Conservation (phyloP, 352 stramenopile species). For the Pythium plurisporium region DNA sequence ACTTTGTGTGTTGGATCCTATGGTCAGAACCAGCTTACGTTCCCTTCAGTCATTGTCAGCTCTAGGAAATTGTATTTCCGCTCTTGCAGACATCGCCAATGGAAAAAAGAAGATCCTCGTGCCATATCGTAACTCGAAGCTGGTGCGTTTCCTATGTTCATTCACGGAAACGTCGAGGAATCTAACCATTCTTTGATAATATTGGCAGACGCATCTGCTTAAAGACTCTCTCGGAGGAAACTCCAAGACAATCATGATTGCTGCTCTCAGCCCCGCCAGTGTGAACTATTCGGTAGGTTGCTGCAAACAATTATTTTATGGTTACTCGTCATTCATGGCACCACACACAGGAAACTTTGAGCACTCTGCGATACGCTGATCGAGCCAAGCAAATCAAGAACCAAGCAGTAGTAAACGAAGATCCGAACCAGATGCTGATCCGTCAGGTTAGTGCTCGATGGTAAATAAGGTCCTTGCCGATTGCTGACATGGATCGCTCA, state of each 20-base stretch:
- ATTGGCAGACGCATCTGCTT: conserved; percentile 65
- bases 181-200: background rate
- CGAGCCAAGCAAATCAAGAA: conserved; percentile 93
- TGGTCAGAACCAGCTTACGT: background rate
- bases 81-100: conserved; percentile 80
- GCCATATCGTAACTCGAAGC: conserved; percentile 90
- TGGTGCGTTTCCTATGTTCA: conserved; percentile 43
- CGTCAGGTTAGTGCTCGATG: conserved; percentile 60
- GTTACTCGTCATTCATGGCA: background rate
- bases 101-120: conserved; percentile 86
- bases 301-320: background rate
- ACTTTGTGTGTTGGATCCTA: background rate
- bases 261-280: conserved; percentile 79
- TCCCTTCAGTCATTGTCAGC: conserved; percentile 71
- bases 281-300: conserved; percentile 77
- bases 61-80: conserved; percentile 91
- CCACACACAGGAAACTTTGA: conserved; percentile 75
- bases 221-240: conserved; percentile 86
- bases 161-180: background rate
- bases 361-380: conserved; percentile 88
- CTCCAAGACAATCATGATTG: conserved; percentile 91
- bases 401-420: conserved; percentile 90
- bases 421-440: conserved; percentile 86
- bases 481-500: background rate
- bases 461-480: background rate